Evolutionary conservation across 1,284 basidiomycete genomes (phyloP).

Genomic region (Meripilus lineatus): DNA sequence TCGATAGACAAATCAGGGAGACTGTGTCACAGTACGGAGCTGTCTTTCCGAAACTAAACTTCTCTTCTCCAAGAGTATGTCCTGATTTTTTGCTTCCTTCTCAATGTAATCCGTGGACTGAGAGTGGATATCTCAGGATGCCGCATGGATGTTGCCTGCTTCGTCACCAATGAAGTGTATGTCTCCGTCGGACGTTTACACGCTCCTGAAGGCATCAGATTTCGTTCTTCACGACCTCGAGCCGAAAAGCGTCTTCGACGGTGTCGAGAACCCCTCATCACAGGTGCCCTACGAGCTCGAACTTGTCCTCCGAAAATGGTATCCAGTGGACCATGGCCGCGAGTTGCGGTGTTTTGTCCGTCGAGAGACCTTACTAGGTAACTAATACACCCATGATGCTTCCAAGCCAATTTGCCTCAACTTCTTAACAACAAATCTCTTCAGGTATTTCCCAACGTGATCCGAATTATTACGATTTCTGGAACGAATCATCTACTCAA

Average conservation of each 20-base stretch:
- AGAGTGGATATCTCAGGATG: constrained; percentile 56
- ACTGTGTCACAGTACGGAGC: constrained; percentile 72
- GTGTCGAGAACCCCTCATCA: constrained; percentile 33
- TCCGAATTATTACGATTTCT: constrained; percentile 84
- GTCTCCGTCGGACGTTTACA: constrained; percentile 86
- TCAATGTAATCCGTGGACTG: neutral
- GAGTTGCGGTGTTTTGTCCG: constrained; percentile 89
- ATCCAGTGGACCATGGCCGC: constrained; percentile 76
- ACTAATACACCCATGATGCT: constrained; percentile 16
- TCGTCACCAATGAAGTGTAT: constrained; percentile 84
- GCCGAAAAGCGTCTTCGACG: constrained; percentile 55
- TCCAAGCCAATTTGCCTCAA: constrained; percentile 3
- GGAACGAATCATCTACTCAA: constrained; percentile 60
- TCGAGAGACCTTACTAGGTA: constrained; percentile 65
- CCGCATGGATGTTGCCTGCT: constrained; percentile 88
- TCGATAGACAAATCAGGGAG: constrained; percentile 70
- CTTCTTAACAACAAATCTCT: neutral
- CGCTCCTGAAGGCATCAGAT: constrained; percentile 91
- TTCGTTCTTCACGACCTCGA: constrained; percentile 83
- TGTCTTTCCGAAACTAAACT: constrained; percentile 95
- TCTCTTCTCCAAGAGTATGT: constrained; percentile 82
- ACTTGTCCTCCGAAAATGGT: constrained; percentile 92
- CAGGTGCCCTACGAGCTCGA: constrained; percentile 57
- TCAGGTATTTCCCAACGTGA: constrained; percentile 89
- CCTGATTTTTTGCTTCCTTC: neutral